Evolutionary conservation across 108 stramenopile species (phyloP).

Genomic region (Skeletonema tropicum): DNA sequence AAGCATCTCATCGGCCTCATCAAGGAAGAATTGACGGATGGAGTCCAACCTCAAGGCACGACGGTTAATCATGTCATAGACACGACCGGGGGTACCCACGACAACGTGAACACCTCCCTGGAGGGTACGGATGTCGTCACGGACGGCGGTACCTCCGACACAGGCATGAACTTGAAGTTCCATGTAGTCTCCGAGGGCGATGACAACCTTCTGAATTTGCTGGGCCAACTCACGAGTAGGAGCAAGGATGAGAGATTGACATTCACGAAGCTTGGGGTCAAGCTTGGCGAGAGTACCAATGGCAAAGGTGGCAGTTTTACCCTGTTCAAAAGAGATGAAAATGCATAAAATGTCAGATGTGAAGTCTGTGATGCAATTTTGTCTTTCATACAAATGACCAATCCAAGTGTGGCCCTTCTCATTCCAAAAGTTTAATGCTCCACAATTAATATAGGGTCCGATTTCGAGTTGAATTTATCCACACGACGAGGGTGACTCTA

Average conservation of each 20-base stretch:
- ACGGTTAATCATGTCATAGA: conserved; percentile 99
- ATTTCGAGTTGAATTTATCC: conserved; percentile 86
- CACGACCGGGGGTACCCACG: conserved; percentile 99
- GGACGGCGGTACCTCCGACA: conserved; percentile 99
- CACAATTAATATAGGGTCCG: conserved; percentile 63
- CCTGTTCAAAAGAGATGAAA: conserved; percentile 49
- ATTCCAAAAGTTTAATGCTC: background rate
- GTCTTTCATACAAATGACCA: background rate
- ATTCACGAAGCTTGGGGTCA: conserved; percentile 88
- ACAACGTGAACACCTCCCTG: conserved; percentile 98
- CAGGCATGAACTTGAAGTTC: conserved; percentile 96
- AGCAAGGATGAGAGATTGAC: conserved; percentile 97
- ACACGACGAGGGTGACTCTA: conserved; percentile 92
- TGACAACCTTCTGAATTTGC: conserved; percentile 99
- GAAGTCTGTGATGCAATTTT: background rate
- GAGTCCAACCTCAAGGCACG: conserved; percentile 91
- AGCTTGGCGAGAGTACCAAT: conserved; percentile 97
- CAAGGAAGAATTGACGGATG: conserved; percentile 97
- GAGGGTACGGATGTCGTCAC: conserved; percentile 99
- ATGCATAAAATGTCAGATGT: conserved; percentile 11
- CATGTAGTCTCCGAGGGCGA: conserved; percentile 99
- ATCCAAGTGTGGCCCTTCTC: background rate
- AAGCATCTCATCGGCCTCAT: conserved; percentile 99
- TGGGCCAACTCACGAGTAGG: conserved; percentile 99
- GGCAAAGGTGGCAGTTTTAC: conserved; percentile 99